Conservation (phyloP, 768 basidiomycete genomes). For the Clavulina sp. region DNA sequence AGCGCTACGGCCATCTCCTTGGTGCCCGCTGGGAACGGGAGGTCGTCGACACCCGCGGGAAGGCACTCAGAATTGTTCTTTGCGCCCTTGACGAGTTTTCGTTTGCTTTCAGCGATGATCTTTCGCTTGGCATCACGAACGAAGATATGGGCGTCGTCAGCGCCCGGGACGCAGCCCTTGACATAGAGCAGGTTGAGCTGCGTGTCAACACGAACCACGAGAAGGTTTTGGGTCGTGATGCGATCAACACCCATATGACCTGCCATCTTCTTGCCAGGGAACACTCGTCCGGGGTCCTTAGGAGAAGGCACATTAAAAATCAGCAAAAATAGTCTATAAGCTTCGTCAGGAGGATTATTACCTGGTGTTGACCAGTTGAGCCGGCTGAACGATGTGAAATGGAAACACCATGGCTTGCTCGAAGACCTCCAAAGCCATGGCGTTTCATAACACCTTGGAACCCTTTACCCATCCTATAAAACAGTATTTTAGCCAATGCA, state of each 20-base stretch:
- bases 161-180: slow-evolving; percentile 77
- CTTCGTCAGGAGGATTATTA: slow-evolving; percentile 17
- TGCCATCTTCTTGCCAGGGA: slow-evolving; percentile 98
- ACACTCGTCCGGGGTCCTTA: slow-evolving; percentile 89
- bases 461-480: slow-evolving; percentile 77
- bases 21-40: slow-evolving; percentile 90
- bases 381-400: slow-evolving; percentile 84
- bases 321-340: neutral
- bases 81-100: slow-evolving; percentile 51
- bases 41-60: slow-evolving; percentile 61
- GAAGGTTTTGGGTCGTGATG: slow-evolving; percentile 72
- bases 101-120: slow-evolving; percentile 38
- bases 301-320: slow-evolving; percentile 5
- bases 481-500: neutral
- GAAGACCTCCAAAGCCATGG: slow-evolving; percentile 80
- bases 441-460: slow-evolving; percentile 96
- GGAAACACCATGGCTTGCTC: slow-evolving; percentile 92
- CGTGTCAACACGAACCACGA: slow-evolving; percentile 77
- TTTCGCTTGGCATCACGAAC: slow-evolving; percentile 85
- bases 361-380: slow-evolving; percentile 90
- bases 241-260: slow-evolving; percentile 78
- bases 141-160: slow-evolving; percentile 73
- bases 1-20: slow-evolving; percentile 49
- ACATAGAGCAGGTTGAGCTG: slow-evolving; percentile 78
- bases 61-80: slow-evolving; percentile 47